Conservation (phyloP, 352 stramenopile genomes). For the Phytophthora quininea region DNA sequence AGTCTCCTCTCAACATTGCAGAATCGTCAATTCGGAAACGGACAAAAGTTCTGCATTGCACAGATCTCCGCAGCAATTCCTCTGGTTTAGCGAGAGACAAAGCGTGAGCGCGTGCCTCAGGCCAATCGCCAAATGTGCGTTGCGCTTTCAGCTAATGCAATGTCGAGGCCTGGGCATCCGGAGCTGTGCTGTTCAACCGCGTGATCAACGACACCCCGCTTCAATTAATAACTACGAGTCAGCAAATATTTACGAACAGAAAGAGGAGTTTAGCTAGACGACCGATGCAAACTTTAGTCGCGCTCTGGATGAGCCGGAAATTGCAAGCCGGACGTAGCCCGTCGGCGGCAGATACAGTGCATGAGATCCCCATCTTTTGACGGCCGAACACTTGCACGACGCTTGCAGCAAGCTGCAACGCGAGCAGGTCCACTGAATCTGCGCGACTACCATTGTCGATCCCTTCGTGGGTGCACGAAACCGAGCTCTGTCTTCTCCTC, state of each 20-base stretch:
- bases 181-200: conserved; percentile 21
- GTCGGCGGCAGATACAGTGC: neutral
- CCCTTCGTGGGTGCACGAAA: too few relatives aligned
- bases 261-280: neutral
- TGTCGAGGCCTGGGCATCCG: conserved; percentile 16
- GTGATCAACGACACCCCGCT: neutral
- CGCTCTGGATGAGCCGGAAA: too few relatives aligned
- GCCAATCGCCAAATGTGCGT: conserved; percentile 20
- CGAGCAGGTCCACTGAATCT: conserved; percentile 33
- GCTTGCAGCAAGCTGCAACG: conserved; percentile 14
- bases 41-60: neutral
- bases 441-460: too few relatives aligned
- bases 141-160: conserved; percentile 22
- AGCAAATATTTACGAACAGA: neutral
- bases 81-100: conserved; percentile 20
- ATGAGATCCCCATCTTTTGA: conserved; percentile 26
- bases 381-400: conserved; percentile 17
- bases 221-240: neutral
- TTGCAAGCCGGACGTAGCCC: too few relatives aligned
- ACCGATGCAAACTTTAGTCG: neutral
- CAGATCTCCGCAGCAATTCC: neutral
- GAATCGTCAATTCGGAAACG: too few relatives aligned
- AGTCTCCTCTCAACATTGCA: too few relatives aligned
- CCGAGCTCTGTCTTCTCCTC: conserved; percentile 1
- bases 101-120: conserved; percentile 21